Conservation (phyloP, 1,284 basidiomycete genomes). For the Irpex sp. region DNA sequence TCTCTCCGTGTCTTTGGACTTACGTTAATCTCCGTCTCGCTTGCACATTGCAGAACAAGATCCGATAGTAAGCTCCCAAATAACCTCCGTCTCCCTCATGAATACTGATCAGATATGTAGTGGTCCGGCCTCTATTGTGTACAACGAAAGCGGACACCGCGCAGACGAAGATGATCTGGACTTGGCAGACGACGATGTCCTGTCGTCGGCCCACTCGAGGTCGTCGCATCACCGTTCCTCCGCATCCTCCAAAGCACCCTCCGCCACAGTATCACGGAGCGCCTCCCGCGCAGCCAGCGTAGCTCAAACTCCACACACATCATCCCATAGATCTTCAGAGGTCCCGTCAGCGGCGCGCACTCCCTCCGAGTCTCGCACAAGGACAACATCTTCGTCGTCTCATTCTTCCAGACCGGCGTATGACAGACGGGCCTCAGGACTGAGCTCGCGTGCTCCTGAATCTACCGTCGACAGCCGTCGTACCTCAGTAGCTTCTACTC, state of each 20-base stretch:
- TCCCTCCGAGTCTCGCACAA: slow-evolving; percentile 1
- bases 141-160: slow-evolving; percentile 72
- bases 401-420: slow-evolving; percentile 7
- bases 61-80: slow-evolving; percentile 51
- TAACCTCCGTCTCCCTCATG: not conserved
- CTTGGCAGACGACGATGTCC: slow-evolving; percentile 29
- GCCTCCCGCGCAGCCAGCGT: slow-evolving; percentile 7
- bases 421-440: slow-evolving; percentile 7
- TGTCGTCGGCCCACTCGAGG: slow-evolving; percentile 19
- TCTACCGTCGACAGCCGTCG: slow-evolving; percentile 11
- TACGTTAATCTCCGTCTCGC: slow-evolving; percentile 2
- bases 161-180: slow-evolving; percentile 63
- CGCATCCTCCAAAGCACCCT: slow-evolving; percentile 27
- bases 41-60: slow-evolving; percentile 41
- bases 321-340: slow-evolving; percentile 6
- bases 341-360: slow-evolving; percentile 7
- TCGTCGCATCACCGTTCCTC: slow-evolving; percentile 19
- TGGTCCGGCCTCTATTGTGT: slow-evolving; percentile 74
- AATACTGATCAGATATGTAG: slow-evolving; percentile 31
- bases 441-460: slow-evolving; percentile 8
- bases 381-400: slow-evolving; percentile 16
- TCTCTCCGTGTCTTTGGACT: slow-evolving; percentile 7
- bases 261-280: slow-evolving; percentile 10
- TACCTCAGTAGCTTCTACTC: slow-evolving; percentile 4
- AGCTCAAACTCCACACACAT: not conserved